These are phyloP conservation scores for Vigna reflexopilosa DNA, from an alignment of 306 rosid species.

Conservation along the genomic window DNA sequence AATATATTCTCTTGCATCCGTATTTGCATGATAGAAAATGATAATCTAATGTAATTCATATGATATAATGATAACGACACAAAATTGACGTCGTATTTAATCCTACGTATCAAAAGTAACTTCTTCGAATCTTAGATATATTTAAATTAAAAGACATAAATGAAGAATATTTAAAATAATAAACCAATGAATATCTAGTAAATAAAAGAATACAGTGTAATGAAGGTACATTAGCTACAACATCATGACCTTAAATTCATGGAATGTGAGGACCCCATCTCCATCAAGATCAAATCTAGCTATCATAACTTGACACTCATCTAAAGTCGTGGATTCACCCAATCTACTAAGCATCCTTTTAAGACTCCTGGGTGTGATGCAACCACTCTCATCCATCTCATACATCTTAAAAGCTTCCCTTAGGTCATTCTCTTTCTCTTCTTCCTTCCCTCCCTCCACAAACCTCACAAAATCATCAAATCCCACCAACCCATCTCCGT, in stretches of 20 bases:
- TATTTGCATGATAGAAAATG: no score
- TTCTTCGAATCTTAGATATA: no score
- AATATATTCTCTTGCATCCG: no score
- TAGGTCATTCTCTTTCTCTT: slow-evolving; percentile 68
- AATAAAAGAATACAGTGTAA: no score
- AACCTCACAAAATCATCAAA: slow-evolving; percentile 75
- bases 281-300: slow-evolving; percentile 77
- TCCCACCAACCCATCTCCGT: slow-evolving; percentile 69
- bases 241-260: slow-evolving; percentile 90
- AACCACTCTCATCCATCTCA: slow-evolving; percentile 75
- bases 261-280: slow-evolving; percentile 80
- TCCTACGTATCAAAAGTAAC: no score
- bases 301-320: slow-evolving; percentile 72
- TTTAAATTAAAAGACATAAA: no score
- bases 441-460: slow-evolving; percentile 73
- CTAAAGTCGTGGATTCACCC: slow-evolving; percentile 67
- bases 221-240: slow-evolving; percentile 17
- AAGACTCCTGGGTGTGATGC: slow-evolving; percentile 78
- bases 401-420: slow-evolving; percentile 82
- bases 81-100: no score
- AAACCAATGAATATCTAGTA: background rate
- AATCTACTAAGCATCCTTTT: slow-evolving; percentile 71
- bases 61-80: no score
- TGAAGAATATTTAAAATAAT: background rate
- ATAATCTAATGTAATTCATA: no score